Evolutionary conservation across 768 basidiomycete genomes (phyloP).

Genomic region (Boletus vermiculosoides): DNA sequence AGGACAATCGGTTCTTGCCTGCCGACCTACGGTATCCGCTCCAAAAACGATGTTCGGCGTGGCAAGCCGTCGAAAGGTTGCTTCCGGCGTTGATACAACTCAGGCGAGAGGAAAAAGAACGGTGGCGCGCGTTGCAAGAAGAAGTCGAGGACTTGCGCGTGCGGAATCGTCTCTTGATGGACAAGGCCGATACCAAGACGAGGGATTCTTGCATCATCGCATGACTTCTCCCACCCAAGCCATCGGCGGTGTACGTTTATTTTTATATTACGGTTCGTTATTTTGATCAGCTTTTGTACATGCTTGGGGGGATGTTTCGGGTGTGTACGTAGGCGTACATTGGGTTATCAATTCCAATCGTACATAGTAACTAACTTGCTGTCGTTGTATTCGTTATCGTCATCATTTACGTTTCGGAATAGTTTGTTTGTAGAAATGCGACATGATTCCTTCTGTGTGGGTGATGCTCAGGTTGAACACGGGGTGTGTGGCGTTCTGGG

Average conservation of each 20-base stretch:
- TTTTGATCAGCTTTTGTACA: neutral
- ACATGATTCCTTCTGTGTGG: slow-evolving; percentile 64
- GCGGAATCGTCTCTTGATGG: slow-evolving; percentile 45
- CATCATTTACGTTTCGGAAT: slow-evolving; percentile 37
- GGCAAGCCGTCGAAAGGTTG: slow-evolving; percentile 43
- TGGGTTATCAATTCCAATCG: neutral
- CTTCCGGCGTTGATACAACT: slow-evolving; percentile 45
- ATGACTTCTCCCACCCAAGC: slow-evolving; percentile 13
- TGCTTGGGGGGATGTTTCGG: neutral
- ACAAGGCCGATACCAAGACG: slow-evolving; percentile 20
- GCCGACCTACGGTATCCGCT: neutral
- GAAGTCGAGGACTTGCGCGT: slow-evolving; percentile 53
- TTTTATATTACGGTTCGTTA: neutral
- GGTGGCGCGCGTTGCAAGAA: slow-evolving; percentile 36
- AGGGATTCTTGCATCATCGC: slow-evolving; percentile 31
- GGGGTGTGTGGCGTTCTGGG: slow-evolving; percentile 79
- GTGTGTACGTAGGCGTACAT: neutral
- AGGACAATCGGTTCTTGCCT: slow-evolving; percentile 12
- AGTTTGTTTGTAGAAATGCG: slow-evolving; percentile 67
- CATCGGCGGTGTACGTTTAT: neutral
- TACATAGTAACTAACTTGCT: slow-evolving; percentile 3
- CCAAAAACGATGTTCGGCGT: slow-evolving; percentile 33
- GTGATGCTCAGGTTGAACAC: slow-evolving; percentile 74
- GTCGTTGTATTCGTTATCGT: neutral
- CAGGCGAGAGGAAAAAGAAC: slow-evolving; percentile 44